Evolutionary conservation across 139 green algal species (phyloP).

Genomic region (Chlamydomonas eustigma): DNA sequence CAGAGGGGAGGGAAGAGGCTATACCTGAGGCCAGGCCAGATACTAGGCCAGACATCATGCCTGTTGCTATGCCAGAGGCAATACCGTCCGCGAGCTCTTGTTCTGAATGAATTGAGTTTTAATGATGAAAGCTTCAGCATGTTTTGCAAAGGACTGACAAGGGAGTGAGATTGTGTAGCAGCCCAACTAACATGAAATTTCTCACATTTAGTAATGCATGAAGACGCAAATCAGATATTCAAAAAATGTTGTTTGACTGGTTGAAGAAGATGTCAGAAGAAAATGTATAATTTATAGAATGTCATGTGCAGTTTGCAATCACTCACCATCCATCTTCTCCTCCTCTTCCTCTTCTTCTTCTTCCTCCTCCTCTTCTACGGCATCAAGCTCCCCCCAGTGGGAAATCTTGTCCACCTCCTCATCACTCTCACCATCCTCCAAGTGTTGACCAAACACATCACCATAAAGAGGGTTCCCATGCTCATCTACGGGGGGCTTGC

Average conservation of each 20-base stretch:
- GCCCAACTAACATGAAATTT: no score
- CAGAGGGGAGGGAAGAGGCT: constrained; percentile 62
- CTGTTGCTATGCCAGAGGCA: constrained; percentile 33
- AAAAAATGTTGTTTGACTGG: no score
- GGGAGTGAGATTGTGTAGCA: no score
- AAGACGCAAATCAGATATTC: no score
- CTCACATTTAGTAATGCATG: no score
- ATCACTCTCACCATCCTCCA: constrained; percentile 44
- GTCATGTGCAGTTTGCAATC: no score
- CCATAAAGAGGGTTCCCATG: constrained; percentile 90
- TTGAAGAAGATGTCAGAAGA: no score
- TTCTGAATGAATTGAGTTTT: no score
- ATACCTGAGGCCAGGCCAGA: constrained; percentile 67
- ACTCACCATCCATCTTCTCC: constrained; percentile 41
- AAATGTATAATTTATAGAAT: no score
- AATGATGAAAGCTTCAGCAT: no score
- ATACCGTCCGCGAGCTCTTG: constrained; percentile 55
- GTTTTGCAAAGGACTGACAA: no score
- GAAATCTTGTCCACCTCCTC: constrained; percentile 63
- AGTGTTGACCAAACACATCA: constrained; percentile 89
- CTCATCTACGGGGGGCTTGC: constrained; percentile 96
- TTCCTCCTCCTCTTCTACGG: constrained; percentile 54
- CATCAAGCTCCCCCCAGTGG: constrained; percentile 77
- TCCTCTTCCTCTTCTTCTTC: constrained; percentile 54
- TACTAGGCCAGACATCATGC: constrained; percentile 43